phyloP scores from a whole-genome alignment of 148 eudicot species.

The Suaeda aralocaspica region DNA sequence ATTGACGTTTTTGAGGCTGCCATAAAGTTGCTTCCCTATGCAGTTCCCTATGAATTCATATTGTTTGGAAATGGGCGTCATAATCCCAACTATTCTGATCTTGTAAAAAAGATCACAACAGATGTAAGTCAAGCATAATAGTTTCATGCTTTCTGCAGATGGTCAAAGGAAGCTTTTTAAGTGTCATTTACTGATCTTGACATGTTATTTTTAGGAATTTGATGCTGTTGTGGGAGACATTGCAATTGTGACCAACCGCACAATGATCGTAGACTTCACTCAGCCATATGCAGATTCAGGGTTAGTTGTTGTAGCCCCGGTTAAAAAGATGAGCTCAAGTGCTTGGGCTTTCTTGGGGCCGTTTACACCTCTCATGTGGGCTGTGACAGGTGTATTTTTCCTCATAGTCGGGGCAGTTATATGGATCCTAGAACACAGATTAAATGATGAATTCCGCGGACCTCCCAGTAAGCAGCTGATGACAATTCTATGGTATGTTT shows the following conservation, averaged over 20 bases:
- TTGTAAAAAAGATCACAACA: slow-evolving; percentile 31
- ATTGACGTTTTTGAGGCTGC: slow-evolving; percentile 52
- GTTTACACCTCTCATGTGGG: slow-evolving; percentile 53
- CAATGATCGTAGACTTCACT: slow-evolving; percentile 55
- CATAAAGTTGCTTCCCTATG: slow-evolving; percentile 36
- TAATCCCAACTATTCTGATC: slow-evolving; percentile 43
- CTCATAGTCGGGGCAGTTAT: slow-evolving; percentile 46
- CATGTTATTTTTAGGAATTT: slow-evolving; percentile 39
- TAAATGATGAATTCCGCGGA: slow-evolving; percentile 71
- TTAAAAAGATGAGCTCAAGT: slow-evolving; percentile 35
- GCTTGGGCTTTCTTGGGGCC: slow-evolving; percentile 65
- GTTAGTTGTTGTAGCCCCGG: slow-evolving; percentile 64
- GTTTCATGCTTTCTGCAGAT: not conserved
- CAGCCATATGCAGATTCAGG: slow-evolving; percentile 71
- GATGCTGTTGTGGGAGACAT: slow-evolving; percentile 75
- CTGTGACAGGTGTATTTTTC: slow-evolving; percentile 39
- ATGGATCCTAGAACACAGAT: slow-evolving; percentile 63
- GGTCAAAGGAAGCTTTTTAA: not conserved
- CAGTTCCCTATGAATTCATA: slow-evolving; percentile 36
- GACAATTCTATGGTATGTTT: slow-evolving; percentile 38
- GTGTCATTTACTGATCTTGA: slow-evolving; percentile 11
- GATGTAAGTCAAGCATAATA: slow-evolving; percentile 36
- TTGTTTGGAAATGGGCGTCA: slow-evolving; percentile 40
- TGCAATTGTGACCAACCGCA: slow-evolving; percentile 52
- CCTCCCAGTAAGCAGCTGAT: slow-evolving; percentile 49